These are phyloP conservation scores for Lentinula detonsa DNA, from an alignment of 768 basidiomycete species.

Conservation along the genomic window DNA sequence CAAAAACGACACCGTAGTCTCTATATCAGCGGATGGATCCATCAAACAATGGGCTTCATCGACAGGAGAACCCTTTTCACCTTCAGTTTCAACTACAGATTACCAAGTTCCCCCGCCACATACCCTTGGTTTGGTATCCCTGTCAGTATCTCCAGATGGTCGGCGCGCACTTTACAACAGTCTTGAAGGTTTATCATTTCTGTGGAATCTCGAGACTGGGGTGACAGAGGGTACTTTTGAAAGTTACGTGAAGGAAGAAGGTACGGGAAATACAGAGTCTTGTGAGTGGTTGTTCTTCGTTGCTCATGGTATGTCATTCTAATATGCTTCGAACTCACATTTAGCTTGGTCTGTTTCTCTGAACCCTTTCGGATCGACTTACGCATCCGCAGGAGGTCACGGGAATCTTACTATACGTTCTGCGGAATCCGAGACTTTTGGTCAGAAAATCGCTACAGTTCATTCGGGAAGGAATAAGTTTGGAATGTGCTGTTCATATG, in stretches of 20 bases:
- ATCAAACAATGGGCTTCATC: conserved; percentile 68
- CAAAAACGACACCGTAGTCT: conserved; percentile 53
- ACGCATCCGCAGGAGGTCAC: conserved; percentile 66
- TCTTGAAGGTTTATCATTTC: conserved; percentile 73
- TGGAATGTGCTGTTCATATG: conserved; percentile 70
- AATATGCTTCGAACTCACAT: neutral
- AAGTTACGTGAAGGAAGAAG: conserved; percentile 58
- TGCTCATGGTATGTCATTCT: too few relatives aligned
- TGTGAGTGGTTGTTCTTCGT: conserved; percentile 39
- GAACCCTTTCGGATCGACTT: conserved; percentile 69
- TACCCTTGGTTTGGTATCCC: conserved; percentile 77
- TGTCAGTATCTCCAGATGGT: conserved; percentile 68
- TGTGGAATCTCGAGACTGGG: conserved; percentile 68
- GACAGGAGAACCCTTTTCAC: conserved; percentile 53
- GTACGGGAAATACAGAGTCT: conserved; percentile 43
- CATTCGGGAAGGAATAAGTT: conserved; percentile 70
- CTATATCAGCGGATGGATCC: conserved; percentile 73
- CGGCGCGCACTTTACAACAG: conserved; percentile 69
- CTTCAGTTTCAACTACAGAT: conserved; percentile 8
- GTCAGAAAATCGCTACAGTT: conserved; percentile 50
- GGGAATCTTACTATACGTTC: conserved; percentile 73
- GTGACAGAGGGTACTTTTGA: conserved; percentile 60
- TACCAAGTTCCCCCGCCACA: conserved; percentile 49
- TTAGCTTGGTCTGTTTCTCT: conserved; percentile 83
- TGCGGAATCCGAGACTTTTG: conserved; percentile 61